These are phyloP conservation scores for Tylopilus orsonianus DNA, from an alignment of 1,284 basidiomycete genomes.

Conservation along the genomic window DNA sequence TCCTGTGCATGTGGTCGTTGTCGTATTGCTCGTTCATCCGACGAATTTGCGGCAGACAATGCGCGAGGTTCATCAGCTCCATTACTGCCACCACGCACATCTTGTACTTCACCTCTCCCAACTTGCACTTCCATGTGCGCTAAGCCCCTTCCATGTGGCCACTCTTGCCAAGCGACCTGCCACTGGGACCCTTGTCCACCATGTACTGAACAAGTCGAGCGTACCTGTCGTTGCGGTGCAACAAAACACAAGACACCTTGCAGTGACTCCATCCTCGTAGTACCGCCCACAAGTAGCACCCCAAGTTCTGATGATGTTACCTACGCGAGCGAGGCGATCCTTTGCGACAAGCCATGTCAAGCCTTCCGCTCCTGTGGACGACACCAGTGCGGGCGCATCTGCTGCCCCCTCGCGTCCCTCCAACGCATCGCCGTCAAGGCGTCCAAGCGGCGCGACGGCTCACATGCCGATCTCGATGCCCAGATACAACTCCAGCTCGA, in stretches of 20 bases:
- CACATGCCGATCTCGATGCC: constrained; percentile 20
- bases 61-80: background rate
- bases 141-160: constrained; percentile 62
- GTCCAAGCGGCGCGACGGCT: constrained; percentile 41
- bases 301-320: background rate
- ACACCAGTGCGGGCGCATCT: constrained; percentile 80
- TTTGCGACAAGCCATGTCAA: constrained; percentile 77
- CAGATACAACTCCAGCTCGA: constrained; percentile 37
- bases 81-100: constrained; percentile 46
- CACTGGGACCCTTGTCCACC: constrained; percentile 74
- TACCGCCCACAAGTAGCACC: background rate
- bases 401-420: constrained; percentile 79
- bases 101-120: constrained; percentile 76
- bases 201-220: constrained; percentile 63
- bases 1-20: constrained; percentile 81
- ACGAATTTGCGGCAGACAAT: constrained; percentile 28
- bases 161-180: constrained; percentile 63
- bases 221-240: constrained; percentile 80
- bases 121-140: constrained; percentile 73
- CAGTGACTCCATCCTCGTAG: constrained; percentile 28
- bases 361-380: constrained; percentile 76
- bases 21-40: constrained; percentile 45
- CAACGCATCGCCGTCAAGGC: constrained; percentile 62
- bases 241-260: constrained; percentile 57
- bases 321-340: constrained; percentile 49